Evolutionary conservation across 2,329 filamentous ascomycete species (phyloP), one percentile per base, ranked within the genome.

Genomic region (Hymenoscyphus repandus): DNA sequence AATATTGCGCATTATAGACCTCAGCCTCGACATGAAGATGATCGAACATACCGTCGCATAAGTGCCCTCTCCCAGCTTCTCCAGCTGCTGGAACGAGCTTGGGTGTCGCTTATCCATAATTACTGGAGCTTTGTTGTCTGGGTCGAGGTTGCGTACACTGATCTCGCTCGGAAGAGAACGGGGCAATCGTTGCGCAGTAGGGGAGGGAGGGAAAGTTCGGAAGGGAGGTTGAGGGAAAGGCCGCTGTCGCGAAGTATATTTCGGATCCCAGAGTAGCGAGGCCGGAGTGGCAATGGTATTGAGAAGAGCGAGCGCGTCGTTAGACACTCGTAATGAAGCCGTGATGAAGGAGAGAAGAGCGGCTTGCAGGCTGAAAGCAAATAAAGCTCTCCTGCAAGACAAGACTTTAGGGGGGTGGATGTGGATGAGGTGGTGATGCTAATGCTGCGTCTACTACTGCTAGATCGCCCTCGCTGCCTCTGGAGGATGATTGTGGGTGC

Each of bases 51-150:
- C 93, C 32, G 93, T 99, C 32, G 93, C 93, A 81, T 99, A 99
- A 31, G 93, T 99, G 55, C 93, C 93, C 76, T 99, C 93, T 65
- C 93, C 93, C 60, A 99, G 80, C 86, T 92, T 99, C 73, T 99
- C 93, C 69, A 97, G 81, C 83, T 97, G 93, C 79, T 97, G 92
- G 77, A 99, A 99, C 56, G 92, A 97, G 74, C 64, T 66, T 37
- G 92, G 91, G 66, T 96, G 90, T 65, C 88, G 79, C 70, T 95
- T 88, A 72, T 96, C 92, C 92, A 97, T 97, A 5, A 50, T 54
- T 50, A 53, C 45, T 43, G 50, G 45, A 15, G 51, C 48, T 39
- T 51, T 50, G 22, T 27, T 27, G 43, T 64, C 61, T 5, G 56
- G 51, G 38, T 61, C 60, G 33, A 67, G 62, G 31, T 61, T 62